Evolutionary conservation across 352 stramenopile genomes (phyloP).

Genomic region (Phytopythium litorale): DNA sequence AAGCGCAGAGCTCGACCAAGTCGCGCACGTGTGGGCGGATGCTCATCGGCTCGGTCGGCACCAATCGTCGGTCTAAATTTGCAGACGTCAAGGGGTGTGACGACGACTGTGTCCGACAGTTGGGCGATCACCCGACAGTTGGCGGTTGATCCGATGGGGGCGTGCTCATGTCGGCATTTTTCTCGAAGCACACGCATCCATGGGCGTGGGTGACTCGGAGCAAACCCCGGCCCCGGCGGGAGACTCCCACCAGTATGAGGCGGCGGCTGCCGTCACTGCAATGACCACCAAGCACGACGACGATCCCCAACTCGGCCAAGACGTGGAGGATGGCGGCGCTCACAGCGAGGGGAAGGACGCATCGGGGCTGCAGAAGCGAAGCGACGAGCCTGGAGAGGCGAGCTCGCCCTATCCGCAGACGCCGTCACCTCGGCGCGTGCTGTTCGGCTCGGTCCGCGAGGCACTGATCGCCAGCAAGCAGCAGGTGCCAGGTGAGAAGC

Average conservation of each 20-base stretch:
- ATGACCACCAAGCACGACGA: not conserved
- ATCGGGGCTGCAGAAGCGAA: not conserved
- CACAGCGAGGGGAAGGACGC: not conserved
- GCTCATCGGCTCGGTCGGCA: not conserved
- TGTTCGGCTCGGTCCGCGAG: slow-evolving; percentile 44
- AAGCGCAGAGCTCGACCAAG: slow-evolving; percentile 39
- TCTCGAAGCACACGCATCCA: not conserved
- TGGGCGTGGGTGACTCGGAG: slow-evolving; percentile 3
- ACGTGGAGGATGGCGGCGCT: not conserved
- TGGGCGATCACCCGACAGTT: not conserved
- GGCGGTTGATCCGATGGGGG: not conserved
- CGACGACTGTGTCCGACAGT: not conserved
- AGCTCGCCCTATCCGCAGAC: not conserved
- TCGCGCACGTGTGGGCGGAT: slow-evolving; percentile 16
- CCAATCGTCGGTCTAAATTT: not conserved
- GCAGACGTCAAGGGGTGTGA: not conserved
- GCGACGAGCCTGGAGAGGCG: not conserved
- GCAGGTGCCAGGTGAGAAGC: slow-evolving; percentile 24
- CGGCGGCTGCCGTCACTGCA: not conserved
- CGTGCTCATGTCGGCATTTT: not conserved
- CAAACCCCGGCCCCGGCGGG: not conserved
- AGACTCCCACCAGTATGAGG: not conserved
- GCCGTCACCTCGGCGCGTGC: slow-evolving; percentile 12
- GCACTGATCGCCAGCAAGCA: slow-evolving; percentile 31
- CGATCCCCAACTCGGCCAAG: not conserved